phyloP scores from a whole-genome alignment of 2,329 filamentous ascomycete genomes.

The Gnomoniopsis sp. region DNA sequence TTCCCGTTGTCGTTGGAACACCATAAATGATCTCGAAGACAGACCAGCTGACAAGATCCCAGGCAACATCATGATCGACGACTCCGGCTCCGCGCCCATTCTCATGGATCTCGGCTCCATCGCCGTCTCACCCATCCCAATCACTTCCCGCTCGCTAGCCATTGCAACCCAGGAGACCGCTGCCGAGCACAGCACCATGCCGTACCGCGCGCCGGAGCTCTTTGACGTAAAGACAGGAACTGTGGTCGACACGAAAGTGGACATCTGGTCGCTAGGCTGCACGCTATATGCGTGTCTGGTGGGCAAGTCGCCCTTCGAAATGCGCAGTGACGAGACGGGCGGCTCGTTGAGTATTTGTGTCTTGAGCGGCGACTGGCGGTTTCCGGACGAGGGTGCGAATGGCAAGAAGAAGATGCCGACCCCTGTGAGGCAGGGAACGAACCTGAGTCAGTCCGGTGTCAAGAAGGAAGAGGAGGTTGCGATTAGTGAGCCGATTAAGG shows the following conservation, averaged over 20 bases:
- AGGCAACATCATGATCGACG: constrained; percentile 98
- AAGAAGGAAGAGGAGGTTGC: constrained; percentile 40
- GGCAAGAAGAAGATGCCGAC: constrained; percentile 44
- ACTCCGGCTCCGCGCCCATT: constrained; percentile 82
- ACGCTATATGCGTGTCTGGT: constrained; percentile 97
- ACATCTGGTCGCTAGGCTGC: constrained; percentile 97
- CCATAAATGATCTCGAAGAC: neutral
- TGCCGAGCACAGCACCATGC: constrained; percentile 97
- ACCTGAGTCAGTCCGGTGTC: constrained; percentile 24
- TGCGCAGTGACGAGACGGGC: constrained; percentile 91
- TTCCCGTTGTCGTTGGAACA: neutral
- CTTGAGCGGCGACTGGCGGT: constrained; percentile 90
- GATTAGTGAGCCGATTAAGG: constrained; percentile 80
- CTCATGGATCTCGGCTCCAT: constrained; percentile 97
- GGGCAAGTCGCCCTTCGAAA: constrained; percentile 95
- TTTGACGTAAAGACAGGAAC: constrained; percentile 96
- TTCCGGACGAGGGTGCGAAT: constrained; percentile 78
- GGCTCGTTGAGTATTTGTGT: constrained; percentile 91
- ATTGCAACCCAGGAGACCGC: constrained; percentile 91
- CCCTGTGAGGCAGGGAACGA: constrained; percentile 25
- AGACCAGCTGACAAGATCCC: neutral
- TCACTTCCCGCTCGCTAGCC: constrained; percentile 85
- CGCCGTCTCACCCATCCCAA: constrained; percentile 79
- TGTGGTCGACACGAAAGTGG: constrained; percentile 91
- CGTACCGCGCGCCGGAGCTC: constrained; percentile 93